These are phyloP conservation scores for Trifolium repens DNA, from an alignment of 306 rosid species.

Conservation along the genomic window DNA sequence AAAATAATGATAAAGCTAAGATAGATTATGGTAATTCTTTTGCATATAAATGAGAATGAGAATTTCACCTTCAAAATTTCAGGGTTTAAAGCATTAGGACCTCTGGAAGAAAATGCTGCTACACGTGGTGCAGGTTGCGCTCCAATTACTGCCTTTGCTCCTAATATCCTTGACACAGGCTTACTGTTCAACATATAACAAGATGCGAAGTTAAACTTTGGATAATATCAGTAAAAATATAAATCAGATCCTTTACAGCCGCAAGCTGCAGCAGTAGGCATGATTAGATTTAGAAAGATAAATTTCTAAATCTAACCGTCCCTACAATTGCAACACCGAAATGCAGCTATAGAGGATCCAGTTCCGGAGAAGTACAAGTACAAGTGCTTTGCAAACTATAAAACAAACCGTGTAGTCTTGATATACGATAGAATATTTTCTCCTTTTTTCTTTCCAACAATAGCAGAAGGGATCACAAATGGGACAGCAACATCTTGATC, in stretches of 20 bases:
- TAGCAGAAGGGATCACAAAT: constrained; percentile 76
- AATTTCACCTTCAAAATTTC: constrained; percentile 79
- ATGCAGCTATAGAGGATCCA: background rate
- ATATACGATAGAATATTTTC: constrained; percentile 57
- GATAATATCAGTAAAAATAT: constrained; percentile 28
- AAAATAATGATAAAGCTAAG: background rate
- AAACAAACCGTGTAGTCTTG: constrained; percentile 59
- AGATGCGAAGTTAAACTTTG: constrained; percentile 23
- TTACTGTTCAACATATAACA: constrained; percentile 51
- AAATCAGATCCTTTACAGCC: background rate
- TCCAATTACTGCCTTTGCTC: constrained; percentile 72
- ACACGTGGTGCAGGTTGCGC: constrained; percentile 80
- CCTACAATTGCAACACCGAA: background rate
- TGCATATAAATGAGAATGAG: constrained; percentile 17
- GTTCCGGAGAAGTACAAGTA: constrained; percentile 3
- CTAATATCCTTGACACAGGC: constrained; percentile 58
- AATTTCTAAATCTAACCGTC: background rate
- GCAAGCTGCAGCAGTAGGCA: background rate
- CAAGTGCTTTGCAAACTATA: constrained; percentile 6
- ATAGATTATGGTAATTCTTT: constrained; percentile 9
- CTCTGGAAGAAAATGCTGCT: constrained; percentile 79
- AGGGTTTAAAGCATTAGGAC: constrained; percentile 80
- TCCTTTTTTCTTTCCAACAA: constrained; percentile 65
- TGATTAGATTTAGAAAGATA: background rate
- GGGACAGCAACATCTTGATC: constrained; percentile 77